Conservation (phyloP, 2,329 filamentous ascomycete genomes). For the Penicillium sp. region DNA sequence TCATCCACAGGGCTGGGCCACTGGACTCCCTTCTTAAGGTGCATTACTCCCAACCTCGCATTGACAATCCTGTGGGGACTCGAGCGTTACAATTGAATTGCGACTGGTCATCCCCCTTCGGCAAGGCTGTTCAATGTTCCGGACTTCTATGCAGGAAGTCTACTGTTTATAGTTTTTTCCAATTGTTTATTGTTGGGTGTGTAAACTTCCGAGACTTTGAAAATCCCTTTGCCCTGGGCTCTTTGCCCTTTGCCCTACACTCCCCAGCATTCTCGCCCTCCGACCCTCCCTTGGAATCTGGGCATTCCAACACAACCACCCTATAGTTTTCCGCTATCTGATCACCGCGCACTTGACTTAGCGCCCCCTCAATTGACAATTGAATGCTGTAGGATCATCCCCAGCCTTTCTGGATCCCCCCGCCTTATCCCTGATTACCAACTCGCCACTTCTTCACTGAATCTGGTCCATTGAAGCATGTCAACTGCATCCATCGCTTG, state of each 20-base stretch:
- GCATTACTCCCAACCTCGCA: conserved; percentile 15
- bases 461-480: conserved; percentile 25
- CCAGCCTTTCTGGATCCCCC: conserved; percentile 20
- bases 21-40: conserved; percentile 11
- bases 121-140: conserved; percentile 16
- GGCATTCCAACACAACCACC: conserved; percentile 31
- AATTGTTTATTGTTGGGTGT: conserved; percentile 19
- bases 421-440: conserved; percentile 11
- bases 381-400: conserved; percentile 23
- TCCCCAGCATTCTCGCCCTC: conserved; percentile 32
- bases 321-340: conserved; percentile 13
- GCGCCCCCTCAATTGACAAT: conserved; percentile 21
- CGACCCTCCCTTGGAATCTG: conserved; percentile 13
- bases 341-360: conserved; percentile 11
- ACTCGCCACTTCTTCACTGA: conserved; percentile 10
- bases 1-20: conserved; percentile 14
- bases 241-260: conserved; percentile 15
- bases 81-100: conserved; percentile 8
- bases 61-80: conserved; percentile 5
- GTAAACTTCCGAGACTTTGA: conserved; percentile 8
- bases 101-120: conserved; percentile 16
- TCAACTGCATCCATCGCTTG: conserved; percentile 28
- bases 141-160: conserved; percentile 16
- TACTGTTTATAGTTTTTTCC: conserved; percentile 27
- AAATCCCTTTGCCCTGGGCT: not conserved